Evolutionary conservation across 73 alveolate species (phyloP).

Genomic region (Paramecium sexaurelia): DNA sequence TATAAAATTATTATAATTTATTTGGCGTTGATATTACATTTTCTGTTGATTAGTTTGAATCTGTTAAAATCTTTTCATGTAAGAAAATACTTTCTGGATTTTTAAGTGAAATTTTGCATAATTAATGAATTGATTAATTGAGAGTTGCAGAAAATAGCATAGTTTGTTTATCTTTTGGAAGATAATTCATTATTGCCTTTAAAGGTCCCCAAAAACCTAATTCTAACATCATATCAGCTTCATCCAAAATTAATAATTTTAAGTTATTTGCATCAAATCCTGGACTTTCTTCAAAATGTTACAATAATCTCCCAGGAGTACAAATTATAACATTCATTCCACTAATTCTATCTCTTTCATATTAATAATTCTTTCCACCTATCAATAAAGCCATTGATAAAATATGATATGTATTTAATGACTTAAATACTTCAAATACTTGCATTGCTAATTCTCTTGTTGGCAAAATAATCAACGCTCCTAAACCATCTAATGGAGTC

Average conservation of each 20-base stretch:
- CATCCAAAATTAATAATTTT: slow-evolving; percentile 85
- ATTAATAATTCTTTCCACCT: not conserved
- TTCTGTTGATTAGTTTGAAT: not conserved
- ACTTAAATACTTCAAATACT: slow-evolving; percentile 82
- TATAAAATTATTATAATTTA: slow-evolving; percentile 85
- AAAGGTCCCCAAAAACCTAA: slow-evolving; percentile 87
- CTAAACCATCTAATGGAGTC: slow-evolving; percentile 54
- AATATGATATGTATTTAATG: slow-evolving; percentile 55
- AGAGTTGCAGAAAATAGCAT: slow-evolving; percentile 91
- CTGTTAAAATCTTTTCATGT: slow-evolving; percentile 39
- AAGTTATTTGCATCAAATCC: slow-evolving; percentile 77
- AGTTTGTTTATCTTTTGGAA: slow-evolving; percentile 81
- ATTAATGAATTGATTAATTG: slow-evolving; percentile 62
- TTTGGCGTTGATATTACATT: slow-evolving; percentile 82
- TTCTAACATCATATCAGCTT: slow-evolving; percentile 90
- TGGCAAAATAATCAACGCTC: slow-evolving; percentile 70
- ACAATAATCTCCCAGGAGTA: slow-evolving; percentile 93
- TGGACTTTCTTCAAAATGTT: slow-evolving; percentile 90
- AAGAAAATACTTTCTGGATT: slow-evolving; percentile 65
- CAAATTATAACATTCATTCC: slow-evolving; percentile 73
- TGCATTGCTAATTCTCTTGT: slow-evolving; percentile 92
- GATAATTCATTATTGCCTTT: slow-evolving; percentile 76
- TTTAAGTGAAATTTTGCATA: slow-evolving; percentile 56
- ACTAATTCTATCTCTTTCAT: slow-evolving; percentile 14
- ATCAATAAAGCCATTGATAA: slow-evolving; percentile 47